Percentiles rank a stretch among this genome's conserved stretches.
Evolutionary conservation across 208 protist species (phyloP).

Genomic region (Wallacemonas rigidus): DNA sequence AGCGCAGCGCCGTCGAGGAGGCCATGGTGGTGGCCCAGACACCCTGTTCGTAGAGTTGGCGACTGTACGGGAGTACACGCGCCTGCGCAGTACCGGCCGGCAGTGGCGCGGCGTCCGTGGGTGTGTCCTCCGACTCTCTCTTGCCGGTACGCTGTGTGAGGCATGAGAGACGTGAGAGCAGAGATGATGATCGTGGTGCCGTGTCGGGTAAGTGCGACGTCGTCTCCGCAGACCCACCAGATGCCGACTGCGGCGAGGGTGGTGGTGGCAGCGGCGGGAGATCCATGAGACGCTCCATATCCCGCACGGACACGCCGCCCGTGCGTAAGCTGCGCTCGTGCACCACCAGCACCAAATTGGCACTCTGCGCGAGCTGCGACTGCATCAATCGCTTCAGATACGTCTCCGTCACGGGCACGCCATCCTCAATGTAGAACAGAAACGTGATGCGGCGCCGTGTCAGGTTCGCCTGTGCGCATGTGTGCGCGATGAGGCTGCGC

Average conservation of each 20-base stretch:
- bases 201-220: neutral
- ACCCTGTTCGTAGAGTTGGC: conserved; percentile 32
- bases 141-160: no score
- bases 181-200: no score
- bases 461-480: conserved; percentile 83
- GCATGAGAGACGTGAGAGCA: no score
- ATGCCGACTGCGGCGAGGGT: neutral
- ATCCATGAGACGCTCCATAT: conserved; percentile 13
- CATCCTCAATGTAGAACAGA: conserved; percentile 70
- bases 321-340: conserved; percentile 68
- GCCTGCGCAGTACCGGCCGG: conserved; percentile 2
- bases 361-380: conserved; percentile 66
- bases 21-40: neutral
- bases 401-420: conserved; percentile 65
- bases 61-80: conserved; percentile 50
- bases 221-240: neutral
- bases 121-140: conserved; percentile 4
- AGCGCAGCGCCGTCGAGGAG: neutral
- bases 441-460: conserved; percentile 83
- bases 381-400: conserved; percentile 54
- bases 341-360: conserved; percentile 79
- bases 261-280: neutral
- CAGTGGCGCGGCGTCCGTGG: neutral
- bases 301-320: conserved; percentile 42
- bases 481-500: conserved; percentile 78